Base-by-base conservation (phyloP, 169 alveolate species). In the Cryptosporidium meleagridis region DNA sequence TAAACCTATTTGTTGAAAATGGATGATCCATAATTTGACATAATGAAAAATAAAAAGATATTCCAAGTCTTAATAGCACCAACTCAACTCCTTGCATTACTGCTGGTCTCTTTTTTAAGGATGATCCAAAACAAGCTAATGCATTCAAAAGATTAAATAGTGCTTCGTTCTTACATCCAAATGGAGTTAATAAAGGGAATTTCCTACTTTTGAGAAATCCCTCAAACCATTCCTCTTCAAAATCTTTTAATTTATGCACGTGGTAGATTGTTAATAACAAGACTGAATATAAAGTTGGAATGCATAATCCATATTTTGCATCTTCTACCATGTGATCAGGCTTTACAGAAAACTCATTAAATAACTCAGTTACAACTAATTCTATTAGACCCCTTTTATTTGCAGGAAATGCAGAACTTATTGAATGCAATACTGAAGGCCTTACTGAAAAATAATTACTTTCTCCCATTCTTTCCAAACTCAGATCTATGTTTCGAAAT, bases 171-270 rank as follows among this genome's bases (percentile, higher is more conserved):
- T 80, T 80, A n/a, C 73, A 80, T 26, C 89, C 89, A 61, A 53
- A 80, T 18, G 89, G 89, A 29, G 89, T 80, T 65, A 80, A 39
- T 9, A 80, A 45, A 0, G 89, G 75, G 33, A 80, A 80, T 62
- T 80, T 80, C 10, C 35, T 80, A 35, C 70, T 80, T 62, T 80
- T 80, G 3, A 80, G 51, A 39, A 80, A 80, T n/a, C 23, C 89
- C 23, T 62, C 89, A 14, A 80, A 80, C 89, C 89, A 80, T 39
- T 80, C 89, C 53, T 75, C 87, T 21, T 80, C 89, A 62, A 59
- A 44, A 14, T 80, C 89, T 33, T 21, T 65, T 23, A 80, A 51
- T 33, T 80, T 80, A 48, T 80, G 89, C 29, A 80, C 89, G 41
- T 80, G 89, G 41, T 80, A 80, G 12, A 80, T 41, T 21, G 89